Percentiles rank a stretch among this genome's conserved stretches.
Conservation (phyloP, 176 grass and related monocot species). For the Paspalum vaginatum region DNA sequence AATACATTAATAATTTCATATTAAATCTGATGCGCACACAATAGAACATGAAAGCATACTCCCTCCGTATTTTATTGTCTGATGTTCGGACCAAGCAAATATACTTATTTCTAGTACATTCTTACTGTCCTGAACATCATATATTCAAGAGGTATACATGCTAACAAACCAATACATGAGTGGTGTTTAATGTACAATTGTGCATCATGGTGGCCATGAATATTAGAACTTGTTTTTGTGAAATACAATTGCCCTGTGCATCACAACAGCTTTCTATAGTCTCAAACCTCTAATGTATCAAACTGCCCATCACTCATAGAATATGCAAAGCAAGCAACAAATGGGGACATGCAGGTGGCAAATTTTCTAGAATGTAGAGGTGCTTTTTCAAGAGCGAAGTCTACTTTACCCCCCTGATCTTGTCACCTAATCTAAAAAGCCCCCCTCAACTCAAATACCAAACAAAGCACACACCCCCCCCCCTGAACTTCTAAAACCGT, state of each 20-base stretch:
- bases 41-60: slow-evolving; percentile 12
- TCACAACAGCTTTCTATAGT: slow-evolving; percentile 2
- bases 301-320: not conserved
- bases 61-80: too few relatives aligned
- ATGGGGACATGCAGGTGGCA: not conserved
- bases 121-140: too few relatives aligned
- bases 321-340: slow-evolving; percentile 1
- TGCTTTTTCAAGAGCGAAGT: too few relatives aligned
- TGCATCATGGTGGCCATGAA: not conserved
- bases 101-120: too few relatives aligned
- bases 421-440: too few relatives aligned
- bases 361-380: slow-evolving; percentile 14
- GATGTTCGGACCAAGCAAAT: too few relatives aligned
- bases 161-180: not conserved
- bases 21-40: not conserved
- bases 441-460: too few relatives aligned
- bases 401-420: too few relatives aligned
- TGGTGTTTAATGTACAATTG: not conserved
- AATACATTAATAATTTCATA: not conserved
- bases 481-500: too few relatives aligned
- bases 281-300: slow-evolving; percentile 1
- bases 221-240: not conserved
- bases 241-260: not conserved
- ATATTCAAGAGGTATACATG: not conserved
- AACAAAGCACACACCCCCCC: too few relatives aligned